Conservation (phyloP, 2,329 filamentous ascomycete species). For the Phaeomoniella chlamydospora region DNA sequence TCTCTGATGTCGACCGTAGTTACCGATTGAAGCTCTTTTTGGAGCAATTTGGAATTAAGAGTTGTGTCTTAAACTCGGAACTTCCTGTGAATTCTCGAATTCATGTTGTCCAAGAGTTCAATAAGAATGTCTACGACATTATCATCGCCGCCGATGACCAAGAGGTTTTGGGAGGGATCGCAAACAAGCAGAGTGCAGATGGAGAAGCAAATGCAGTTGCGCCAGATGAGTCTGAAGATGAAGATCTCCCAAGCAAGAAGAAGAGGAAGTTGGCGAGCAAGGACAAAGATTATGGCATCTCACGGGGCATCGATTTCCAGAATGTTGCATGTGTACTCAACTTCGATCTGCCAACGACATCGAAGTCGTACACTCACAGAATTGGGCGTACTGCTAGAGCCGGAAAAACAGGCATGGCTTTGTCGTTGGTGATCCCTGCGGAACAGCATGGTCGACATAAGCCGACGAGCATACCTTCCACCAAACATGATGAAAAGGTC, state of each 20-base stretch:
- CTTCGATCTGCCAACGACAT: constrained; percentile 80
- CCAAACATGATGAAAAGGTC: constrained; percentile 73
- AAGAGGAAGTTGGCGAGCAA: constrained; percentile 52
- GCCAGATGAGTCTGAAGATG: constrained; percentile 17
- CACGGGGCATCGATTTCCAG: constrained; percentile 90
- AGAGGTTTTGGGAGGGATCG: constrained; percentile 53
- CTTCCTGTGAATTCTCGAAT: constrained; percentile 83
- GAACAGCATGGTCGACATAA: constrained; percentile 79
- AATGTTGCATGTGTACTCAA: constrained; percentile 92
- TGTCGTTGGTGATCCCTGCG: constrained; percentile 85
- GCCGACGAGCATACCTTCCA: constrained; percentile 60
- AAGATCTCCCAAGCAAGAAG: constrained; percentile 29
- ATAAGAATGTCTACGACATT: constrained; percentile 91
- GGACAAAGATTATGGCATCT: constrained; percentile 88
- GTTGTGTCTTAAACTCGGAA: constrained; percentile 87
- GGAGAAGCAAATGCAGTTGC: constrained; percentile 14
- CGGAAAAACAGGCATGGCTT: constrained; percentile 79
- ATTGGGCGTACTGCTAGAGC: constrained; percentile 88
- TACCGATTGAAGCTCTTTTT: constrained; percentile 91
- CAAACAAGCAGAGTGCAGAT: constrained; percentile 15
- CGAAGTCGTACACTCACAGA: constrained; percentile 91
- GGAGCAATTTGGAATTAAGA: constrained; percentile 91
- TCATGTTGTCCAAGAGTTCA: constrained; percentile 95
- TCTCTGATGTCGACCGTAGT: constrained; percentile 74
- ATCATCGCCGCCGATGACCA: constrained; percentile 92